phyloP scores from a whole-genome alignment of 192 early-diverging fungal genomes.

The Umbelopsis isabellina region DNA sequence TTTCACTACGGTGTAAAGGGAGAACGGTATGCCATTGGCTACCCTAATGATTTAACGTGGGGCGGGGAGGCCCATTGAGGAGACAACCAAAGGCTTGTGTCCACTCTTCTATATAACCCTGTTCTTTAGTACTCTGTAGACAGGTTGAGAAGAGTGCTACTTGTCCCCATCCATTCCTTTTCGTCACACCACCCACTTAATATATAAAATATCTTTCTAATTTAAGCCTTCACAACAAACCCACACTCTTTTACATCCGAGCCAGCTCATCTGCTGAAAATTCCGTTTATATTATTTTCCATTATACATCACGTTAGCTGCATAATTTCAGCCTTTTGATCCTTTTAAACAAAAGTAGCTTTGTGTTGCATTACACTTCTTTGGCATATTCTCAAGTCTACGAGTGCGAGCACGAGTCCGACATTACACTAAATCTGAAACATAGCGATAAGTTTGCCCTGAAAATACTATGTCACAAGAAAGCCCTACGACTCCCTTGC shows the following conservation, averaged over 20 bases:
- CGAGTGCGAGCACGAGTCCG: neutral
- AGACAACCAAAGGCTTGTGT: conserved; percentile 2
- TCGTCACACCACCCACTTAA: neutral
- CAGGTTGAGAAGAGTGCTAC: conserved; percentile 5
- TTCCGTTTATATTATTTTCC: too few relatives aligned
- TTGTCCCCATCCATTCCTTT: conserved; percentile 16
- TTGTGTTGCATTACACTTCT: neutral
- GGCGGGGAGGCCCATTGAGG: neutral
- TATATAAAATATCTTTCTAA: conserved; percentile 6
- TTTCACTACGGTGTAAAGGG: conserved; percentile 1
- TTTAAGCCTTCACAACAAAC: conserved; percentile 21
- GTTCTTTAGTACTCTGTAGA: neutral
- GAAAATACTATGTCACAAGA: conserved; percentile 16
- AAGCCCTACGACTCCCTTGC: neutral
- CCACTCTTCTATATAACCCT: conserved; percentile 8
- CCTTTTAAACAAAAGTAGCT: neutral
- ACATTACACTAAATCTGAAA: conserved; percentile 1
- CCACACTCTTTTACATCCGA: conserved; percentile 7
- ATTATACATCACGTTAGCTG: neutral
- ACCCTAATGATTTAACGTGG: neutral
- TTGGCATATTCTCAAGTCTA: neutral
- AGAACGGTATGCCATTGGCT: neutral
- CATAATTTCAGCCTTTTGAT: neutral
- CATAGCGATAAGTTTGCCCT: conserved; percentile 12
- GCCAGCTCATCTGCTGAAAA: neutral